Percentiles rank a stretch among this genome's conserved stretches.
Evolutionary conservation across 139 green algal species (phyloP).

Genomic region (Yamagishiella unicocca): DNA sequence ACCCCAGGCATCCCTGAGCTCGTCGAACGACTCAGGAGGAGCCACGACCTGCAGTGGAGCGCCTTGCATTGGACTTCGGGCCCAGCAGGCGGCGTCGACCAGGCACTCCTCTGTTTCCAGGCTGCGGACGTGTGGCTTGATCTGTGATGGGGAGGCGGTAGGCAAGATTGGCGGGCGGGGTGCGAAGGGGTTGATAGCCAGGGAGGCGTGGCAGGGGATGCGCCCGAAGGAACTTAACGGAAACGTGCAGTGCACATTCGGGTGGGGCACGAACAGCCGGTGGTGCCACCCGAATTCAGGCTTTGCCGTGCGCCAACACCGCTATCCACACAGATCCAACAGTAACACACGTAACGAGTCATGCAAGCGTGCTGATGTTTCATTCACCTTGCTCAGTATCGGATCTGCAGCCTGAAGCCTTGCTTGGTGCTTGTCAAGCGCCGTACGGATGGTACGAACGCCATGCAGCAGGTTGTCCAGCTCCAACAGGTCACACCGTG

Average conservation of each 20-base stretch:
- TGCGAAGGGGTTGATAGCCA: no score
- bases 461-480: conserved; percentile 30
- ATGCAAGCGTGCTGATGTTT: neutral
- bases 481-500: neutral
- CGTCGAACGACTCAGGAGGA: neutral
- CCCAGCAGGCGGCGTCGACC: neutral
- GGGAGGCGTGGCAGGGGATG: no score
- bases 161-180: no score
- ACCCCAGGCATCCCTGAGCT: neutral
- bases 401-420: conserved; percentile 29
- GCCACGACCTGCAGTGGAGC: neutral
- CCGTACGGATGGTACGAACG: neutral
- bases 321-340: no score
- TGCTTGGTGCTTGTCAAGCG: neutral
- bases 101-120: neutral
- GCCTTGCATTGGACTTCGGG: no score
- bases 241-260: no score
- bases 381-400: conserved; percentile 28
- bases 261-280: no score
- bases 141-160: no score
- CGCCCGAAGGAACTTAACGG: no score
- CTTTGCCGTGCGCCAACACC: no score
- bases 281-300: no score
- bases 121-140: neutral
- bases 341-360: no score